Evolutionary conservation across 768 basidiomycete genomes (phyloP), one percentile per base, ranked within the genome.

Genomic region (Termitomyces titanicus): DNA sequence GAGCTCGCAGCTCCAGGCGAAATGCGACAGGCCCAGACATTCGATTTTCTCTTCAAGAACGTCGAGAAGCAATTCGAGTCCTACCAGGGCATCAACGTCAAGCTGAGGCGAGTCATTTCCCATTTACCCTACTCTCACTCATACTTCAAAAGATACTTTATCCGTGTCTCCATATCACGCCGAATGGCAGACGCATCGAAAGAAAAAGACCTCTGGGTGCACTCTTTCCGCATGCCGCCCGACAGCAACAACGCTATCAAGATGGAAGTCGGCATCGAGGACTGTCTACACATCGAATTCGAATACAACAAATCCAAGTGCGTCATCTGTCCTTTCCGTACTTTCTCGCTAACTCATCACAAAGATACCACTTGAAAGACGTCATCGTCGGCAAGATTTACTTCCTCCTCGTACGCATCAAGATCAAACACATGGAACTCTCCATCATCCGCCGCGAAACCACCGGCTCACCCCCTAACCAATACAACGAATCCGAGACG

Each of bases 291-390:
- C 69, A 99, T 98, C 64, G 97, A 98, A 68, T 98, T 98, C 61
- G 97, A 98, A 74, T 98, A 99, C 75, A 98, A 99, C 79, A 98
- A 98, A 70, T 96, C 95, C 54, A 98, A 99, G 96, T 92, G 55
- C 60, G 89, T 77, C 15, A 35, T 8, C 47, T 49, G 33, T 25
- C 17, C 51, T 20, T 5, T 44, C 22, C 3, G 0, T 22, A 39
- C 27, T n/a, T n/a, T 24, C 10, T 47, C 12, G 3, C 45, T 17
- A n/a, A 53, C 11, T 17, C 27, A 1, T 11, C 27, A 2, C 40
- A 25, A 49, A 99, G 96, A 73, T 99, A 99, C 72, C 97, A 99
- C 68, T 74, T 98, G 56, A 98, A 98, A 74, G 96, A 98, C 67
- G 97, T 98, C 50, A 98, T 98, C 44, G 95, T 99, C 27, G 97